phyloP scores from a whole-genome alignment of 2,329 filamentous ascomycete species.

The Aspergillus hiratsukae region DNA sequence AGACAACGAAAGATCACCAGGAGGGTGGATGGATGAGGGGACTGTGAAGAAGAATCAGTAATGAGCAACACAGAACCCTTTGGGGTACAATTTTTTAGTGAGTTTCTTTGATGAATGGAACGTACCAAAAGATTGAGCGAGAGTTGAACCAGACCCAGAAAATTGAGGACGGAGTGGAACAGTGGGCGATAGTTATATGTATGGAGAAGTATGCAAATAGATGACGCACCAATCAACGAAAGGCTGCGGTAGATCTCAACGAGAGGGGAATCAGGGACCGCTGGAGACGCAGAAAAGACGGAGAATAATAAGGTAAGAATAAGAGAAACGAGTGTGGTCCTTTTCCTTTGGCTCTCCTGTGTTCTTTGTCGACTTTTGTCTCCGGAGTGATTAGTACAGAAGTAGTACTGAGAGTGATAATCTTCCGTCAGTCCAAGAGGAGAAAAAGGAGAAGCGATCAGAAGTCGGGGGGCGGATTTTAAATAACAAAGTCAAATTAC shows the following conservation, averaged over 20 bases:
- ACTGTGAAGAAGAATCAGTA: not conserved
- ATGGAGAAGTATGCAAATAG: not conserved
- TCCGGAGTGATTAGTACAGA: not conserved
- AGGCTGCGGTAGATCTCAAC: not conserved
- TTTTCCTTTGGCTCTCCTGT: not conserved
- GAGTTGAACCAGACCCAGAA: not conserved
- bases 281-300: constrained; percentile 2
- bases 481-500: not conserved
- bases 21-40: not conserved
- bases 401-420: not conserved
- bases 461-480: constrained; percentile 1
- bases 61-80: not conserved
- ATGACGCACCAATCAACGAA: not conserved
- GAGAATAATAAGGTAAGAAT: constrained; percentile 5
- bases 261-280: not conserved
- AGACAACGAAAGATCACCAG: not conserved
- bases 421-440: not conserved
- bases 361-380: not conserved
- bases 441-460: constrained; percentile 3
- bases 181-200: not conserved
- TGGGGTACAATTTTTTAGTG: not conserved
- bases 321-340: not conserved
- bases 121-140: not conserved
- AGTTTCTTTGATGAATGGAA: not conserved
- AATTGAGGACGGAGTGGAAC: not conserved